phyloP scores from a whole-genome alignment of 2,329 filamentous ascomycete genomes.

The Hypoxylon sp. region DNA sequence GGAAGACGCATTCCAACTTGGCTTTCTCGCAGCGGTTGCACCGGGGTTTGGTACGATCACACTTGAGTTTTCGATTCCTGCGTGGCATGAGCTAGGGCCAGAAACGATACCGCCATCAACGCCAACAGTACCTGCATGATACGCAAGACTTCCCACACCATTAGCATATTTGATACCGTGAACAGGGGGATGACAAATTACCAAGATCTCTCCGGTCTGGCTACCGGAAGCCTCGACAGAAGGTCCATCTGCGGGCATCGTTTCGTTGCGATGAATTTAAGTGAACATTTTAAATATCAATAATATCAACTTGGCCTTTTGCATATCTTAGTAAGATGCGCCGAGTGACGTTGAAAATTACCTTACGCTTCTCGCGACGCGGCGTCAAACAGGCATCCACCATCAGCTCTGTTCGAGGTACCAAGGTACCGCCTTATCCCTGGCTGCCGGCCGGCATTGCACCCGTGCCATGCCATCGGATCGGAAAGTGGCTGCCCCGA shows the following conservation, averaged over 20 bases:
- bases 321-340: neutral
- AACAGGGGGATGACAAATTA: constrained; percentile 36
- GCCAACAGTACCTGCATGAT: constrained; percentile 69
- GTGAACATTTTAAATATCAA: constrained; percentile 4
- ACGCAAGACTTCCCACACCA: constrained; percentile 45
- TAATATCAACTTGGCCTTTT: neutral
- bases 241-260: constrained; percentile 44
- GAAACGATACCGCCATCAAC: constrained; percentile 1
- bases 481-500: constrained; percentile 11
- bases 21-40: constrained; percentile 84
- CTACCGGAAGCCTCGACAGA: constrained; percentile 29
- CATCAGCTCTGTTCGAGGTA: neutral
- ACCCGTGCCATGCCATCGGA: neutral
- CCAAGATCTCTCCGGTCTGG: constrained; percentile 45
- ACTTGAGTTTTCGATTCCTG: constrained; percentile 86
- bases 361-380: constrained; percentile 9
- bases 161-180: constrained; percentile 34
- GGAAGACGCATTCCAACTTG: constrained; percentile 84
- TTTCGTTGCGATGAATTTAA: constrained; percentile 14
- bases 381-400: constrained; percentile 15
- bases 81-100: constrained; percentile 71
- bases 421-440: constrained; percentile 3
- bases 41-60: constrained; percentile 82
- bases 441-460: neutral
- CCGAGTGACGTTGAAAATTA: neutral